These are phyloP conservation scores for Podospora australis DNA, from an alignment of 495 filamentous ascomycete genomes.

Conservation along the genomic window DNA sequence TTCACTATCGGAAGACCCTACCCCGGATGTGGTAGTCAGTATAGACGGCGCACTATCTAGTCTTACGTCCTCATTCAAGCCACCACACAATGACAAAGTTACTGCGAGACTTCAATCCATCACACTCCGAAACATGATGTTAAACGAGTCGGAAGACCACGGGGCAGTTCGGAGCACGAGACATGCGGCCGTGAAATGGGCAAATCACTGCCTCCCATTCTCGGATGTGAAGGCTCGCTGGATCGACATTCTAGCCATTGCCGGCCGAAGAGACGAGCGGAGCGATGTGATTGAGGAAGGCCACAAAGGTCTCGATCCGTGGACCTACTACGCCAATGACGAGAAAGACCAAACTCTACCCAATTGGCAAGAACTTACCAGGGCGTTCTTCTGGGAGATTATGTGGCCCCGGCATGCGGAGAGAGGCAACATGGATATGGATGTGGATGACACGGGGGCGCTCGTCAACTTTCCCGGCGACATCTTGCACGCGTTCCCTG, in stretches of 20 bases:
- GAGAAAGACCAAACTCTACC: conserved; percentile 34
- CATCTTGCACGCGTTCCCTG: conserved; percentile 49
- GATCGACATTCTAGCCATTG: conserved; percentile 78
- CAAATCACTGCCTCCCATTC: conserved; percentile 82
- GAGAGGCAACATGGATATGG: conserved; percentile 30
- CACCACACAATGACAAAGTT: conserved; percentile 29
- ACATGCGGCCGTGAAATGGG: conserved; percentile 80
- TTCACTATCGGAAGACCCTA: conserved; percentile 74
- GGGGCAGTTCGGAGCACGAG: conserved; percentile 58
- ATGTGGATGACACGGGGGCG: conserved; percentile 22
- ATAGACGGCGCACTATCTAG: conserved; percentile 84
- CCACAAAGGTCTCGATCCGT: conserved; percentile 67
- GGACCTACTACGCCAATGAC: conserved; percentile 38
- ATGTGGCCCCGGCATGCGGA: conserved; percentile 11
- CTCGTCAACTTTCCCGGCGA: conserved; percentile 38
- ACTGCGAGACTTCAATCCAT: conserved; percentile 38
- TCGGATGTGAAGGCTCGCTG: conserved; percentile 72
- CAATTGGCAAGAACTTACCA: conserved; percentile 41
- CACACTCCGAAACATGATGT: conserved; percentile 60
- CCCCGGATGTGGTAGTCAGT: conserved; percentile 68
- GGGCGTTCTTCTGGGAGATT: conserved; percentile 38
- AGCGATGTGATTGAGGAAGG: conserved; percentile 87
- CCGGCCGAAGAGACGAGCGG: conserved; percentile 54
- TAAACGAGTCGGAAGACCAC: conserved; percentile 49
- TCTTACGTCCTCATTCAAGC: conserved; percentile 49